A percentile compares a stretch with the other conserved stretches of the same genome.
Conservation (phyloP, 108 stramenopile species). For the Stephanodiscus triporus region DNA sequence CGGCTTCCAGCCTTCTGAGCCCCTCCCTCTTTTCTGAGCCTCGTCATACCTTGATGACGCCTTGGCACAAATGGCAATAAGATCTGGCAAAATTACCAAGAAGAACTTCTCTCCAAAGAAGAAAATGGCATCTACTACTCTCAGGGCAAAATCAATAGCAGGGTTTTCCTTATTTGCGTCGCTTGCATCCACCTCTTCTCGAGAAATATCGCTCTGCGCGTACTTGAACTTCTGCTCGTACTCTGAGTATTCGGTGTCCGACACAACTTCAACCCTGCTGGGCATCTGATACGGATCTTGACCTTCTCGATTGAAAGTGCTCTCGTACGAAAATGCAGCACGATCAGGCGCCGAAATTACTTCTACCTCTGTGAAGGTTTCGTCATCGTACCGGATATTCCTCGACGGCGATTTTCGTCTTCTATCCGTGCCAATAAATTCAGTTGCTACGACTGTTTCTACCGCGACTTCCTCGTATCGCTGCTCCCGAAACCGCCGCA, state of each 20-base stretch:
- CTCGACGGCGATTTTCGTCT: conserved; percentile 1
- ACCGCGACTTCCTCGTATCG: conserved; percentile 11
- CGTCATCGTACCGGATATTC: conserved; percentile 6
- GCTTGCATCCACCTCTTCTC: conserved; percentile 38
- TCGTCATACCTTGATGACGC: conserved; percentile 33
- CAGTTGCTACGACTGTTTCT: background rate
- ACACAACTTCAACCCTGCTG: conserved; percentile 60
- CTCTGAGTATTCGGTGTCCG: conserved; percentile 70
- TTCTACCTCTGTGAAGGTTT: conserved; percentile 37
- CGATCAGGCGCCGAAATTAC: conserved; percentile 28
- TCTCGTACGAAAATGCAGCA: conserved; percentile 2
- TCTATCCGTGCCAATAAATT: background rate
- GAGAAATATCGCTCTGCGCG: conserved; percentile 41
- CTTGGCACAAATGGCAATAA: conserved; percentile 33
- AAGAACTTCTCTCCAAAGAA: conserved; percentile 71
- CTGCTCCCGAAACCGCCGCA: conserved; percentile 4
- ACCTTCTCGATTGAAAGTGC: background rate
- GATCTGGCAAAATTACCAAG: conserved; percentile 48
- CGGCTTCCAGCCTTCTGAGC: conserved; percentile 48
- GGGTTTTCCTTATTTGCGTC: conserved; percentile 43
- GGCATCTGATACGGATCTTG: conserved; percentile 9
- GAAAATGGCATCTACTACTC: conserved; percentile 68
- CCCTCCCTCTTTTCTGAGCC: conserved; percentile 47
- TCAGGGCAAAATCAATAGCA: conserved; percentile 46
- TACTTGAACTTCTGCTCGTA: conserved; percentile 57